phyloP scores from a whole-genome alignment of 1,139 yeast genomes.

The Lodderomyces elongisporus region DNA sequence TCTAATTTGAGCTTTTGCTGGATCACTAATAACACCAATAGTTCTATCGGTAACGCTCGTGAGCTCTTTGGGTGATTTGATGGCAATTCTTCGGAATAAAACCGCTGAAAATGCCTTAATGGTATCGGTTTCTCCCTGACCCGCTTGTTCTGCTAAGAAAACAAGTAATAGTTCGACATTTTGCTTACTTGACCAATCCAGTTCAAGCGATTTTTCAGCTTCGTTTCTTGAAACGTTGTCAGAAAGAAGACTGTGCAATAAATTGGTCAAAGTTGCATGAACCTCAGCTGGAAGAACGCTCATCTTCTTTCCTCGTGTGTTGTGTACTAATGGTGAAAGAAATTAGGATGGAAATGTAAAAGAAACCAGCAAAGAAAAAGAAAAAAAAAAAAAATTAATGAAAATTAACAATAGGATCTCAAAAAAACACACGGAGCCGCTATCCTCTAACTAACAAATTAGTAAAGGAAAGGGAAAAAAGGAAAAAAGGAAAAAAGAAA shows the following conservation, averaged over 20 bases:
- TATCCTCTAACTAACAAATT: too few relatives aligned
- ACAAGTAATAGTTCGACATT: conserved; percentile 66
- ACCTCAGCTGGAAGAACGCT: conserved; percentile 61
- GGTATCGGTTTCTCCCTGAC: conserved; percentile 50
- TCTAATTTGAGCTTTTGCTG: conserved; percentile 61
- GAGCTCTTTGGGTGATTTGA: conserved; percentile 64
- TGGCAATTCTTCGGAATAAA: conserved; percentile 79
- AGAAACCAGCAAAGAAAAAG: conserved; percentile 3
- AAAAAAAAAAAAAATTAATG: neutral
- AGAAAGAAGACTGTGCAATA: conserved; percentile 68
- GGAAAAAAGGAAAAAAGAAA: too few relatives aligned
- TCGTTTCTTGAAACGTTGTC: conserved; percentile 68
- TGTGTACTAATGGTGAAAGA: too few relatives aligned
- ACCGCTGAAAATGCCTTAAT: conserved; percentile 75
- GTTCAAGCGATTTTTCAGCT: conserved; percentile 72
- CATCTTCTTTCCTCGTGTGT: conserved; percentile 24
- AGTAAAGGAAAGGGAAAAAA: too few relatives aligned
- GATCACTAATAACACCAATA: conserved; percentile 61
- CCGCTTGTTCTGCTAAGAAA: conserved; percentile 80
- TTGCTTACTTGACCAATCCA: conserved; percentile 65
- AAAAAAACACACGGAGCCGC: too few relatives aligned
- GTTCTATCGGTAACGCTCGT: conserved; percentile 69
- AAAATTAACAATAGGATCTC: neutral
- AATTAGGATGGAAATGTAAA: conserved; percentile 2
- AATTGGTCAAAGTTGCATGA: conserved; percentile 48